Conservation (phyloP, 345 rosid genomes). For the Raphanus sativus region DNA sequence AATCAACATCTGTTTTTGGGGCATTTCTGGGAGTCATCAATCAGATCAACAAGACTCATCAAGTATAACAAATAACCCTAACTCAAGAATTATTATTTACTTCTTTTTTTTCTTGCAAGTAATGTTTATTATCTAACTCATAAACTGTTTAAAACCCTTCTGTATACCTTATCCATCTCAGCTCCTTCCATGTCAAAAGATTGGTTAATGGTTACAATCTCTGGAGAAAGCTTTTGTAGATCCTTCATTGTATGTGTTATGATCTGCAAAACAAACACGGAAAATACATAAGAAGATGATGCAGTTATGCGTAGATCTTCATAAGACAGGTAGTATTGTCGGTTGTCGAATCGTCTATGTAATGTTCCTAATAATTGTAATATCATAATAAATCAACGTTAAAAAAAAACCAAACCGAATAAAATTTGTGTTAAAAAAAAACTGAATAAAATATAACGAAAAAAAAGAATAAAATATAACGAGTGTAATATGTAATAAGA, state of each 20-base stretch:
- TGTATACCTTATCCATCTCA: slow-evolving; percentile 45
- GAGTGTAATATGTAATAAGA: background rate
- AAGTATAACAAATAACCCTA: slow-evolving; percentile 5
- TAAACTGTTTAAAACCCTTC: background rate
- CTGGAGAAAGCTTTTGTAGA: slow-evolving; percentile 62
- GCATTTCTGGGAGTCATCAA: slow-evolving; percentile 40
- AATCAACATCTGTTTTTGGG: slow-evolving; percentile 53
- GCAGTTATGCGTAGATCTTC: too few species aligned
- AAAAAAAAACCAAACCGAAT: too few species aligned
- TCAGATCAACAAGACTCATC: slow-evolving; percentile 38
- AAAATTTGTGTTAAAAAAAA: too few species aligned
- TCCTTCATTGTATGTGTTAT: slow-evolving; percentile 62
- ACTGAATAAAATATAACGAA: too few species aligned
- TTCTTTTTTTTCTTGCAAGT: background rate
- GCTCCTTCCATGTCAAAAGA: slow-evolving; percentile 50
- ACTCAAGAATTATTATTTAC: background rate
- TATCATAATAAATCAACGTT: too few species aligned
- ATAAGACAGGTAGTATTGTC: too few species aligned
- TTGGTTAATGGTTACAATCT: slow-evolving; percentile 46
- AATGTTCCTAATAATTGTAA: too few species aligned
- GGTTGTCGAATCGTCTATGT: too few species aligned
- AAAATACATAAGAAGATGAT: background rate
- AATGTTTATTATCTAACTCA: background rate
- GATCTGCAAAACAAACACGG: slow-evolving; percentile 42
- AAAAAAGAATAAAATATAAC: too few species aligned